A percentile compares a stretch with the other conserved stretches of the same genome.
These are phyloP conservation scores for Dothistroma pini DNA, from an alignment of 2,329 filamentous ascomycete genomes.

Conservation along the genomic window DNA sequence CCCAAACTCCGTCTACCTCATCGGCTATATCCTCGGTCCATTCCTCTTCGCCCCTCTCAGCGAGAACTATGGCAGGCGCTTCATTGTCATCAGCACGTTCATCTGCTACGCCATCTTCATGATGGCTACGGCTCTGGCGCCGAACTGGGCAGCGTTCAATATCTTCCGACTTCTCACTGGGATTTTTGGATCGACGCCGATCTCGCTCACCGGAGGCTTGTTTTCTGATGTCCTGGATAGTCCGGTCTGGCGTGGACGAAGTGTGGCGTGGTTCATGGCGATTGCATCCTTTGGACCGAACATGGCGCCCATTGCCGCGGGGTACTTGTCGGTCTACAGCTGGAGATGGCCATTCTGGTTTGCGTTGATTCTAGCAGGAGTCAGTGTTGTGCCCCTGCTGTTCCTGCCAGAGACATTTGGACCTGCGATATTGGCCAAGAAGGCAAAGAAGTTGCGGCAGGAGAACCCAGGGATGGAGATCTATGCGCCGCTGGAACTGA, in stretches of 20 bases:
- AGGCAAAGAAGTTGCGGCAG: conserved; percentile 54
- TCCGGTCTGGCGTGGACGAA: conserved; percentile 13
- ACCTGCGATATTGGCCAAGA: conserved; percentile 37
- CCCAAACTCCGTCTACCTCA: conserved; percentile 46
- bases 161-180: conserved; percentile 17
- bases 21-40: conserved; percentile 41
- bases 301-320: conserved; percentile 12
- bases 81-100: conserved; percentile 27
- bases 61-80: conserved; percentile 44
- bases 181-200: conserved; percentile 17
- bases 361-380: conserved; percentile 15
- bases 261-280: conserved; percentile 21
- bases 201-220: conserved; percentile 18
- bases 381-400: conserved; percentile 11
- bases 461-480: conserved; percentile 49
- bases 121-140: conserved; percentile 41
- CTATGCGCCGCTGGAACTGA: conserved; percentile 59
- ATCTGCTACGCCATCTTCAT: conserved; percentile 30
- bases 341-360: conserved; percentile 23
- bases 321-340: conserved; percentile 13
- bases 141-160: conserved; percentile 26
- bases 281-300: conserved; percentile 16
- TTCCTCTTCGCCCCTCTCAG: conserved; percentile 42
- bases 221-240: conserved; percentile 19
- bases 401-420: conserved; percentile 43